A percentile compares a stretch with the other conserved stretches of the same genome.
These are phyloP conservation scores for Neotropicomus parvogracilis DNA, from an alignment of 1,284 basidiomycete species.

Conservation along the genomic window DNA sequence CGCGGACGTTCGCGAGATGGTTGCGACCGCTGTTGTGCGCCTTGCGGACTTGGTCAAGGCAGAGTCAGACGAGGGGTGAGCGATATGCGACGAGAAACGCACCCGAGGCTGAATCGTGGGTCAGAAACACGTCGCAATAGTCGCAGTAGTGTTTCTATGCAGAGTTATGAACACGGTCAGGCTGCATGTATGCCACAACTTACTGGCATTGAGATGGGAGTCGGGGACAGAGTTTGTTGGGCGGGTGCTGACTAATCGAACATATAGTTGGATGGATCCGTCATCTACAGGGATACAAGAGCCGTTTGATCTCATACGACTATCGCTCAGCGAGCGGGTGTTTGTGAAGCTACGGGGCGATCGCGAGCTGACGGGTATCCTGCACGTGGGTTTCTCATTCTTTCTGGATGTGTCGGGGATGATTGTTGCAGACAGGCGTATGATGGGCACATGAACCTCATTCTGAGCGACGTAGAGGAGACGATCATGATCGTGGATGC, in stretches of 20 bases:
- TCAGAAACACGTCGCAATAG: constrained; percentile 89
- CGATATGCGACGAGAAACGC: constrained; percentile 15
- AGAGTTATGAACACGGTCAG: constrained; percentile 2
- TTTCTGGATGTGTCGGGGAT: constrained; percentile 11
- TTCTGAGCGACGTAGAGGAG: constrained; percentile 96
- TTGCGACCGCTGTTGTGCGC: constrained; percentile 97
- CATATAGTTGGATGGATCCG: constrained; percentile 55
- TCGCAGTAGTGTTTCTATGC: constrained; percentile 86
- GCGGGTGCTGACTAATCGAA: constrained; percentile 32
- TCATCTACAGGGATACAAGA: constrained; percentile 81
- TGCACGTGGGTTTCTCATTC: constrained; percentile 68
- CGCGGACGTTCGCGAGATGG: constrained; percentile 92
- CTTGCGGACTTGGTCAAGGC: constrained; percentile 83
- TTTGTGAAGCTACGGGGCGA: constrained; percentile 96
- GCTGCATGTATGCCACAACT: constrained; percentile 6
- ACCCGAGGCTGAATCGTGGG: constrained; percentile 88
- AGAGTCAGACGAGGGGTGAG: constrained; percentile 10
- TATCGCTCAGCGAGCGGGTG: constrained; percentile 94
- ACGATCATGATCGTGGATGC: constrained; percentile 89
- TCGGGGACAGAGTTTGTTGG: constrained; percentile 12
- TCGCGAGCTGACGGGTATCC: constrained; percentile 85
- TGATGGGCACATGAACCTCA: constrained; percentile 99
- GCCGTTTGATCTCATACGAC: constrained; percentile 96
- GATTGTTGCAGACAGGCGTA: constrained; percentile 69
- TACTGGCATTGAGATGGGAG: constrained; percentile 30